Conservation (phyloP, 495 filamentous ascomycete genomes). For the Trichoderma gamsii region DNA sequence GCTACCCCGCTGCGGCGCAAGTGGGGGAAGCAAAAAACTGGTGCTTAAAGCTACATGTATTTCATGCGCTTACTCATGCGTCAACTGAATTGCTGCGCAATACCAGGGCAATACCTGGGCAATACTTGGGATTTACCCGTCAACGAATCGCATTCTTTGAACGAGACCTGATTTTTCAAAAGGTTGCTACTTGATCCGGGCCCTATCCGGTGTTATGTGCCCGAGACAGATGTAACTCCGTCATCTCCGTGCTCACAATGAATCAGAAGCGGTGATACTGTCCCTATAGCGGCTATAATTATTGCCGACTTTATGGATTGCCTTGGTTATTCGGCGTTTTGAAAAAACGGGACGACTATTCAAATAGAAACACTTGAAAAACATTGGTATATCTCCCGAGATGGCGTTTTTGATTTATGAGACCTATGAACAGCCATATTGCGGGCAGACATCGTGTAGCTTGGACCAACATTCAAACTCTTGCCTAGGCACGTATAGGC, state of each 20-base stretch:
- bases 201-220: neutral
- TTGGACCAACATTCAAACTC: too few species aligned
- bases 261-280: neutral
- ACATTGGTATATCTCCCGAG: neutral
- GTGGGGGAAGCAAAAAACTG: neutral
- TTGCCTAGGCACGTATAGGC: too few species aligned
- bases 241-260: neutral
- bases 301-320: neutral
- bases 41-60: neutral
- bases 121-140: neutral
- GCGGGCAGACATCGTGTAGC: neutral
- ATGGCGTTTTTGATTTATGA: neutral
- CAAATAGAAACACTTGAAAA: neutral
- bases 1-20: slow-evolving; percentile 1
- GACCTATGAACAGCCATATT: neutral
- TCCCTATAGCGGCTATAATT: neutral
- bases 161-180: neutral
- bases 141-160: neutral
- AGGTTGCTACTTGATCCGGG: neutral
- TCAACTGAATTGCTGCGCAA: neutral
- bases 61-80: neutral
- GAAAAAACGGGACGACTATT: neutral
- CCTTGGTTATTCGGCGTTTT: neutral
- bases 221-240: neutral
- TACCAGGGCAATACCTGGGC: neutral